Evolutionary conservation across 2,329 filamentous ascomycete species (phyloP).

Genomic region (Colletotrichum sp.): DNA sequence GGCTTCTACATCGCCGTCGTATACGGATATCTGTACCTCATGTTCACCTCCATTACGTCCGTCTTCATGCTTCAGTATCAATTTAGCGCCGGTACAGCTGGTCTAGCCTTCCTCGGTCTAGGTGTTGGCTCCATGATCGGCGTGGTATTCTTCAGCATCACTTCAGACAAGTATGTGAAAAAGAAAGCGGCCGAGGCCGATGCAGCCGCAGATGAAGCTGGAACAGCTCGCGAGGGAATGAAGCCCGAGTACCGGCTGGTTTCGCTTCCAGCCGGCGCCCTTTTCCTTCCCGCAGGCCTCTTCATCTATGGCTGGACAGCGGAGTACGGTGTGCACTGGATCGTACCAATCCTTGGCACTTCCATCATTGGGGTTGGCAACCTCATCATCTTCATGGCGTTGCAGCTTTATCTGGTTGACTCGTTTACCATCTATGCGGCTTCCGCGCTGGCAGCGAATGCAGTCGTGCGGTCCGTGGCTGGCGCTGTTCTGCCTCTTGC

Average conservation of each 20-base stretch:
- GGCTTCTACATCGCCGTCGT: conserved; percentile 44
- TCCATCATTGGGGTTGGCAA: conserved; percentile 52
- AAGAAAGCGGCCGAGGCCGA: conserved; percentile 11
- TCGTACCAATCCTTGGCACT: conserved; percentile 60
- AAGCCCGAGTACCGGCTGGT: conserved; percentile 27
- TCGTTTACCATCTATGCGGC: conserved; percentile 53
- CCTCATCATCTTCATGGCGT: conserved; percentile 53
- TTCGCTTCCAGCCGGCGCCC: not conserved
- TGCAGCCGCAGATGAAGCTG: not conserved
- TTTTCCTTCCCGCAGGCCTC: conserved; percentile 24
- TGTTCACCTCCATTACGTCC: conserved; percentile 55
- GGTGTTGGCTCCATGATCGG: conserved; percentile 18
- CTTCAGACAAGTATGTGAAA: conserved; percentile 13
- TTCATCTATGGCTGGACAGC: conserved; percentile 37
- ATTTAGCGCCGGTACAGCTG: conserved; percentile 31
- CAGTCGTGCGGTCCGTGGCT: conserved; percentile 57
- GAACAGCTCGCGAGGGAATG: not conserved
- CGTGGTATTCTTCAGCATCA: conserved; percentile 7
- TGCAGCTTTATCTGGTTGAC: conserved; percentile 70
- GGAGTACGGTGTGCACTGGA: conserved; percentile 60
- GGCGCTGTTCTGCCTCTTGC: conserved; percentile 23
- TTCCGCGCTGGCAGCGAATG: conserved; percentile 65
- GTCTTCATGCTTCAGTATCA: conserved; percentile 47
- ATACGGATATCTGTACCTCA: conserved; percentile 55
- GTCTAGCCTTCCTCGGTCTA: conserved; percentile 17